Evolutionary conservation across 306 rosid genomes (phyloP).

Genomic region (Glycine latifolia): DNA sequence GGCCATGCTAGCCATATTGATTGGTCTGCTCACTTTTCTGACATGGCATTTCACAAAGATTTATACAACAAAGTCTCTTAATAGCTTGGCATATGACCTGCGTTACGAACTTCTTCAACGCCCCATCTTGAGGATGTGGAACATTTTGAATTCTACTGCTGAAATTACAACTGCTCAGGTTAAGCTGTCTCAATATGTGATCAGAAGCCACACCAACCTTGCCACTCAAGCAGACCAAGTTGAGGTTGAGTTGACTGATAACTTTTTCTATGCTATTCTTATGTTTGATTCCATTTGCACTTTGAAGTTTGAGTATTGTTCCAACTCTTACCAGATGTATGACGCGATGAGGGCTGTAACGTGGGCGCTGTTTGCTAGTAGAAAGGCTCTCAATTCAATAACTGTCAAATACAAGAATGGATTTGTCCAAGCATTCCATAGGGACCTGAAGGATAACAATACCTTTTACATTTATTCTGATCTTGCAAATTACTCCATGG

Average conservation of each 20-base stretch:
- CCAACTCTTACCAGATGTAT: slow-evolving; percentile 71
- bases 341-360: slow-evolving; percentile 89
- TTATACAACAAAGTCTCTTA: slow-evolving; percentile 84
- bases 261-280: slow-evolving; percentile 2
- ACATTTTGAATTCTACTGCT: slow-evolving; percentile 90
- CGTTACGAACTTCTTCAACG: slow-evolving; percentile 96
- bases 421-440: slow-evolving; percentile 96
- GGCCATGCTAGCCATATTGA: slow-evolving; percentile 94
- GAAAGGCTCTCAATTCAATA: slow-evolving; percentile 90
- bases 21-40: slow-evolving; percentile 85
- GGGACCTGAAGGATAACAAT: slow-evolving; percentile 82
- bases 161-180: slow-evolving; percentile 91
- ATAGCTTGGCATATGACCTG: slow-evolving; percentile 87
- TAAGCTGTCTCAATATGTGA: slow-evolving; percentile 81
- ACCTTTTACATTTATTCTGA: slow-evolving; percentile 90
- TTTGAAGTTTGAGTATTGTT: slow-evolving; percentile 24
- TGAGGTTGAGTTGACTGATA: slow-evolving; percentile 62
- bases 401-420: slow-evolving; percentile 89
- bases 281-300: slow-evolving; percentile 22
- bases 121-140: slow-evolving; percentile 97
- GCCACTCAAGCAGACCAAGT: slow-evolving; percentile 78
- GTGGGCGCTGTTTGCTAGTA: slow-evolving; percentile 90
- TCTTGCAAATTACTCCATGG: slow-evolving; percentile 77
- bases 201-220: slow-evolving; percentile 72
- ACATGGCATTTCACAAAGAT: slow-evolving; percentile 98